These are phyloP conservation scores for Fusarium armeniacum DNA, from an alignment of 2,329 filamentous ascomycete species.

Conservation along the genomic window DNA sequence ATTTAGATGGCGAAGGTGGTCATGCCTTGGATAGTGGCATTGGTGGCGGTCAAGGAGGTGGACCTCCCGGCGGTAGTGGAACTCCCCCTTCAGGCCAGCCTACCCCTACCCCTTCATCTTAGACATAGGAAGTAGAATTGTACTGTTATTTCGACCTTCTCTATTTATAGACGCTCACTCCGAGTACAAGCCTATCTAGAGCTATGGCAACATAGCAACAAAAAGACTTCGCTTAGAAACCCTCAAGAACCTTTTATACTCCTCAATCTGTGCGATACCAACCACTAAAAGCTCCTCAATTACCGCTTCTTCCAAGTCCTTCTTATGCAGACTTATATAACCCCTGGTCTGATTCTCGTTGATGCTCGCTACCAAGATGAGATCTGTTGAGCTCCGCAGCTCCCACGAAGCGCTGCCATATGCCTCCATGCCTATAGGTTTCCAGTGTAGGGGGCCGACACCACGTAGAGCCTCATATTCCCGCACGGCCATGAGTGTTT, in stretches of 20 bases:
- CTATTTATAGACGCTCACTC: not conserved
- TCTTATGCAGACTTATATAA: not conserved
- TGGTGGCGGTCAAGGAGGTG: conserved; percentile 3
- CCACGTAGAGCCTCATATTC: not conserved
- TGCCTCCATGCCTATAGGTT: not conserved
- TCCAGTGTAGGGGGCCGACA: not conserved
- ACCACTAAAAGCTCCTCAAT: not conserved
- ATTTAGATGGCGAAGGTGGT: conserved; percentile 5
- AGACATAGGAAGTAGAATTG: not conserved
- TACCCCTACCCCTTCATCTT: not conserved
- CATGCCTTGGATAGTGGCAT: conserved; percentile 17
- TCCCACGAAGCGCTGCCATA: not conserved
- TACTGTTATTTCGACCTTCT: not conserved
- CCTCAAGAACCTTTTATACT: not conserved
- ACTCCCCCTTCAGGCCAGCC: conserved; percentile 12
- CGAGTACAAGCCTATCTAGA: not conserved
- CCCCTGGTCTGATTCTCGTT: not conserved
- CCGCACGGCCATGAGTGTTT: too few relatives aligned
- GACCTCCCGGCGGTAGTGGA: conserved; percentile 2
- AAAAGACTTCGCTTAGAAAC: not conserved
- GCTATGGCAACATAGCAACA: not conserved
- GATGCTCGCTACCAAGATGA: not conserved
- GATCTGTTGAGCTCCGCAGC: not conserved
- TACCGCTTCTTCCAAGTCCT: not conserved
- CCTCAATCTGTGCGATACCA: not conserved